Percentiles rank a stretch among this genome's conserved stretches.
phyloP scores from a whole-genome alignment of 768 basidiomycete genomes.

The Trametes cingulata region DNA sequence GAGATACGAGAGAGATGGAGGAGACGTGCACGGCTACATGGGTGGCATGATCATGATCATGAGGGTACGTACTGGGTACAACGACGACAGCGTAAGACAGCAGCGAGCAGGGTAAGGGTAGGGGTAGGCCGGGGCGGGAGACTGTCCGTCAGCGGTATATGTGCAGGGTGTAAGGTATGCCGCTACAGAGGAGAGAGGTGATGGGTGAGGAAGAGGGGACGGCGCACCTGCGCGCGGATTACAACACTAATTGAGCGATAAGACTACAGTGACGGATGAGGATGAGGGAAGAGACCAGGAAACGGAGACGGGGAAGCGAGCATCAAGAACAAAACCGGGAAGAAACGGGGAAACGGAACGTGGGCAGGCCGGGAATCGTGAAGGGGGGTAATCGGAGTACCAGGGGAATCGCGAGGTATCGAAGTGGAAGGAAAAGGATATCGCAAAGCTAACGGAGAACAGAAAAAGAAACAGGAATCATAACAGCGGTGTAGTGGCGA shows the following conservation, averaged over 20 bases:
- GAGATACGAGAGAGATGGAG: background rate
- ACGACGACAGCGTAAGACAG: slow-evolving; percentile 28
- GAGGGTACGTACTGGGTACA: slow-evolving; percentile 17
- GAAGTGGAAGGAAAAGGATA: slow-evolving; percentile 10
- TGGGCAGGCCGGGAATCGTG: background rate
- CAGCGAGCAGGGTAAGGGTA: slow-evolving; percentile 13
- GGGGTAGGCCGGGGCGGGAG: slow-evolving; percentile 1
- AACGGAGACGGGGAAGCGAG: background rate
- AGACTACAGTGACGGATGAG: slow-evolving; percentile 19
- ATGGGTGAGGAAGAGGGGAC: background rate
- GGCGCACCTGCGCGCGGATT: slow-evolving; percentile 20
- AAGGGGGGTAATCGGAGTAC: background rate
- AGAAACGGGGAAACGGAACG: background rate
- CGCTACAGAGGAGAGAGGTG: slow-evolving; percentile 1
- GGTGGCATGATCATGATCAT: slow-evolving; percentile 21
- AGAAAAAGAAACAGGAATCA: background rate
- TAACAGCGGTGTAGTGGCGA: background rate
- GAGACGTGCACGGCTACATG: slow-evolving; percentile 23
- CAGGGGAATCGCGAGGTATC: slow-evolving; percentile 8
- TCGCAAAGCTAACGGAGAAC: background rate
- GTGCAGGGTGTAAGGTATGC: slow-evolving; percentile 16
- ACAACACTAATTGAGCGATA: slow-evolving; percentile 26
- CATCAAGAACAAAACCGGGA: background rate
- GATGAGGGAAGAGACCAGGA: slow-evolving; percentile 1
- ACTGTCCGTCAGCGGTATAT: slow-evolving; percentile 19